phyloP scores from a whole-genome alignment of 2,329 filamentous ascomycete genomes.

The Xylaria sp. region DNA sequence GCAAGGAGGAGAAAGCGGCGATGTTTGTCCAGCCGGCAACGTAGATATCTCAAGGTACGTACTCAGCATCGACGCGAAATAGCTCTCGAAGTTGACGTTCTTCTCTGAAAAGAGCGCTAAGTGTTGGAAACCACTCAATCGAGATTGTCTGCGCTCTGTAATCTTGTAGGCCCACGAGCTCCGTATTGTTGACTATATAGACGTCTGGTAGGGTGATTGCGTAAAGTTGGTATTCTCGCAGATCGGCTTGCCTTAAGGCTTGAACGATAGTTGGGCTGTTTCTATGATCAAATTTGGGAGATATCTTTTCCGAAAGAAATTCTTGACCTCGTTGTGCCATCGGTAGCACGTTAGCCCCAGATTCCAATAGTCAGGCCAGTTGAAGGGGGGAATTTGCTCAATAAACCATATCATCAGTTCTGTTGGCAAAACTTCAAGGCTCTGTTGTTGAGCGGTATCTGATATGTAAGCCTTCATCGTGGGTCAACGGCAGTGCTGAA shows the following conservation, averaged over 20 bases:
- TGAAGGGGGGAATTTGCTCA: not conserved
- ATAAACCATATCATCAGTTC: not conserved
- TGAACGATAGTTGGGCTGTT: not conserved
- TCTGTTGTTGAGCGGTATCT: not conserved
- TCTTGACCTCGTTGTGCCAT: constrained; percentile 13
- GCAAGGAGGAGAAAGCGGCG: not conserved
- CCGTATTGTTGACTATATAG: not conserved
- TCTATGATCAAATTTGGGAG: not conserved
- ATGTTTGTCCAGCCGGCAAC: not conserved
- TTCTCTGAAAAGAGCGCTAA: constrained; percentile 1
- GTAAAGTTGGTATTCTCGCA: not conserved
- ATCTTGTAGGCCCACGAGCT: not conserved
- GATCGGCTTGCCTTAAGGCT: not conserved
- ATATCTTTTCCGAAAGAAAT: not conserved
- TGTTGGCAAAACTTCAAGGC: not conserved
- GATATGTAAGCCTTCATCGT: not conserved
- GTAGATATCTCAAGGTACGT: not conserved
- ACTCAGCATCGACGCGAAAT: not conserved
- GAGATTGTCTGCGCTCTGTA: not conserved
- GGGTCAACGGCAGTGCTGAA: too few relatives aligned
- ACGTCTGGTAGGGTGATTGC: not conserved
- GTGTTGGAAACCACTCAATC: constrained; percentile 2
- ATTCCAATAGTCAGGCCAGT: not conserved
- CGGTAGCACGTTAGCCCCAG: not conserved
- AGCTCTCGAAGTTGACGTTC: not conserved